These are phyloP conservation scores for Hansfordia pulvinata DNA, from an alignment of 2,329 filamentous ascomycete genomes.

Conservation along the genomic window DNA sequence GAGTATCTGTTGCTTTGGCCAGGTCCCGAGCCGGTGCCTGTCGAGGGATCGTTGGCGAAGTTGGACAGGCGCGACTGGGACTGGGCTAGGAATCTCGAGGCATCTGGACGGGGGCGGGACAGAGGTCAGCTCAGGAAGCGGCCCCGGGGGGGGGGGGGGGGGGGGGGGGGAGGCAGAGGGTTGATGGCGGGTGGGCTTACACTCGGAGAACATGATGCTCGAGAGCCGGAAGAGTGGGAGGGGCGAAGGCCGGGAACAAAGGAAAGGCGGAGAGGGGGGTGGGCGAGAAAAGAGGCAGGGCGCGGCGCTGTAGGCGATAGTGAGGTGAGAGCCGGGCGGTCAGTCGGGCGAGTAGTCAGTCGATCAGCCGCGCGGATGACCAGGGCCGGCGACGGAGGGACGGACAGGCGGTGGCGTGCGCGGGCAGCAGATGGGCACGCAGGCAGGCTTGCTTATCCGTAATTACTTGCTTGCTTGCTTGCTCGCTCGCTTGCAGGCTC, in stretches of 20 bases:
- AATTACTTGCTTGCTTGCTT: too few relatives aligned
- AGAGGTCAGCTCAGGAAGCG: slow-evolving; percentile 3
- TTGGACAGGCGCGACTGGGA: slow-evolving; percentile 80
- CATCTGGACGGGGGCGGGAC: slow-evolving; percentile 48
- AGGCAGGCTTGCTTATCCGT: too few relatives aligned
- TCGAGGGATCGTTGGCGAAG: slow-evolving; percentile 34
- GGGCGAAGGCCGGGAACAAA: too few relatives aligned
- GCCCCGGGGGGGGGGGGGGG: slow-evolving; percentile 1
- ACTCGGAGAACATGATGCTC: slow-evolving; percentile 69
- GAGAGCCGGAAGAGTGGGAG: background rate
- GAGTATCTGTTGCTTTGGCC: slow-evolving; percentile 9
- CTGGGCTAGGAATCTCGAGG: slow-evolving; percentile 90
- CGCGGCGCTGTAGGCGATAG: too few relatives aligned
- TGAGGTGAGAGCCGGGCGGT: too few relatives aligned
- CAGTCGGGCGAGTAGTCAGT: too few relatives aligned
- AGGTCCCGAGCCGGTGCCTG: too few relatives aligned
- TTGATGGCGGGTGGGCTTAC: slow-evolving; percentile 36
- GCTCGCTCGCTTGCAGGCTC: too few relatives aligned
- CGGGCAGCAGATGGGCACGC: too few relatives aligned
- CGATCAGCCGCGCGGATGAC: slow-evolving; percentile 8
- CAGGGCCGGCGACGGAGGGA: slow-evolving; percentile 1
- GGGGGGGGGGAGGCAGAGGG: slow-evolving; percentile 1
- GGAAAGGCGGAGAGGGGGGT: slow-evolving; percentile 3
- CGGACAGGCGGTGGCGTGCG: too few relatives aligned
- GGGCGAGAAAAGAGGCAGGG: slow-evolving; percentile 6